Conservation (phyloP, 2,329 filamentous ascomycete species). For the Ilyonectria sp. region DNA sequence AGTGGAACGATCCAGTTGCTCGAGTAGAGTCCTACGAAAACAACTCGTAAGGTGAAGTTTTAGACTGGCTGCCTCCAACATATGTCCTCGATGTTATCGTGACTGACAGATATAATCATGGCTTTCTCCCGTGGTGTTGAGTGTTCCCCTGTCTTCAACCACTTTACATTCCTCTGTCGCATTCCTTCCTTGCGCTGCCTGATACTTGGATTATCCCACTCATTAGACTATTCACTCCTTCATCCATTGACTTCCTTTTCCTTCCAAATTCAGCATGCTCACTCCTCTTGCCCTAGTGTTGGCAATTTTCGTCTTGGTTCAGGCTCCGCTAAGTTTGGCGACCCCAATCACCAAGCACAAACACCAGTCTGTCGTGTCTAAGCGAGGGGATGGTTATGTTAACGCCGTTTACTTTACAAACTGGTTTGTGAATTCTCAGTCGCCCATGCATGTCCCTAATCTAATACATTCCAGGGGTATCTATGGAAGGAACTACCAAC, state of each 20-base stretch:
- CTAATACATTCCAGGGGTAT: conserved; percentile 68
- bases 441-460: conserved; percentile 55
- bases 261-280: conserved; percentile 42
- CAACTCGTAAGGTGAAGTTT: conserved; percentile 10
- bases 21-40: conserved; percentile 5
- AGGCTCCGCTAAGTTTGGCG: conserved; percentile 42
- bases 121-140: not conserved
- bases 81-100: too few relatives aligned
- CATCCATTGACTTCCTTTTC: conserved; percentile 6
- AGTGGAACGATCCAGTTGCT: conserved; percentile 23
- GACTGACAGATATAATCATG: conserved; percentile 14
- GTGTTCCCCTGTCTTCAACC: conserved; percentile 4
- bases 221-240: not conserved
- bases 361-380: conserved; percentile 31
- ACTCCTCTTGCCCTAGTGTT: conserved; percentile 45
- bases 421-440: not conserved
- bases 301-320: conserved; percentile 47
- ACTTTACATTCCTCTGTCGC: conserved; percentile 9
- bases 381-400: conserved; percentile 34
- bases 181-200: conserved; percentile 36
- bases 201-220: conserved; percentile 30
- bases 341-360: conserved; percentile 31
- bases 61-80: not conserved
- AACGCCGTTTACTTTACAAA: conserved; percentile 66
- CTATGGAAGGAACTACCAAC: conserved; percentile 82